A percentile compares a stretch with the other conserved stretches of the same genome.
phyloP scores from a whole-genome alignment of 768 basidiomycete species.

The Phallus indusiatus region DNA sequence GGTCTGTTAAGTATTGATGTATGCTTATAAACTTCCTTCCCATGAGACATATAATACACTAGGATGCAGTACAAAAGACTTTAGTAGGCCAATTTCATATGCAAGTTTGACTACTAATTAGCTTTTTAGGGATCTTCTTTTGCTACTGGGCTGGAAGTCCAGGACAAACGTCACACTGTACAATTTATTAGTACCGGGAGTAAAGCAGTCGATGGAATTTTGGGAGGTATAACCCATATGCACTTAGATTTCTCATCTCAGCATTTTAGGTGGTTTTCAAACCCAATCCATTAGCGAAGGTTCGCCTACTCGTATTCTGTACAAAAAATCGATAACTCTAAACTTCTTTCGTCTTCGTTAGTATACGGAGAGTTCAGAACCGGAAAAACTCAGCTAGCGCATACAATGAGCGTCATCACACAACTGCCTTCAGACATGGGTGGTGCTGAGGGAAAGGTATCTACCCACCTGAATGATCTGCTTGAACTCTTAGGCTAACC shows the following conservation, averaged over 20 bases:
- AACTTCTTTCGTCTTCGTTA: conserved; percentile 23
- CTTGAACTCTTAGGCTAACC: too few relatives aligned
- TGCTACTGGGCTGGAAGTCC: conserved; percentile 83
- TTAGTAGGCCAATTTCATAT: conserved; percentile 36
- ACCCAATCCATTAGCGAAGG: conserved; percentile 95
- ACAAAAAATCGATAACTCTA: background rate
- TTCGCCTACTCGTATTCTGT: conserved; percentile 16
- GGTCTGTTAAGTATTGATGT: conserved; percentile 23
- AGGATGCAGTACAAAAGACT: conserved; percentile 90
- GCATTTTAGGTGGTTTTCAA: conserved; percentile 65
- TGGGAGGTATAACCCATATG: conserved; percentile 53
- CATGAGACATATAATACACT: background rate
- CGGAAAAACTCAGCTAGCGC: conserved; percentile 91
- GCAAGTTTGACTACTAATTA: background rate
- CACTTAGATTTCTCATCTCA: background rate
- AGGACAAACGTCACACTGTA: conserved; percentile 75
- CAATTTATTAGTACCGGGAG: conserved; percentile 85
- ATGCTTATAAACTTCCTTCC: background rate
- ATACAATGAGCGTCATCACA: conserved; percentile 86
- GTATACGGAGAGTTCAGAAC: conserved; percentile 96
- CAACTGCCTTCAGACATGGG: conserved; percentile 87
- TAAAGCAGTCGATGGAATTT: conserved; percentile 79
- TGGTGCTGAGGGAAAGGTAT: conserved; percentile 81
- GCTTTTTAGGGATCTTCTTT: conserved; percentile 74
- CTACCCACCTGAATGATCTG: background rate